phyloP scores from a whole-genome alignment of 495 filamentous ascomycete species.

The Penicillium diatomitis region DNA sequence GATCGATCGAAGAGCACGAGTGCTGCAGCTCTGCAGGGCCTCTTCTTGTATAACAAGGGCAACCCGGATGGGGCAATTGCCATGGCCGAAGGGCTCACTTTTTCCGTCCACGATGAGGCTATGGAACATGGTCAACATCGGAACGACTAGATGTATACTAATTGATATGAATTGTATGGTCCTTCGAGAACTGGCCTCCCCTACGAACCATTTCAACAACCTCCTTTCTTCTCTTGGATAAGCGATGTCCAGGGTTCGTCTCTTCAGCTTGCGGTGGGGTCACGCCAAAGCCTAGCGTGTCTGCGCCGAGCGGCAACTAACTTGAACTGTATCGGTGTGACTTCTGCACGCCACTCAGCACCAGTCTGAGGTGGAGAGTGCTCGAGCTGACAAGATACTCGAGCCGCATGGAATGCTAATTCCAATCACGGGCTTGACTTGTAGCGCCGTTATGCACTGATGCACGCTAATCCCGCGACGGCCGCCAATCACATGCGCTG shows the following conservation, averaged over 20 bases:
- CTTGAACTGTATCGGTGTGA: constrained; percentile 10
- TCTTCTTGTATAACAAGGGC: constrained; percentile 91
- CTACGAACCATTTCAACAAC: constrained; percentile 8
- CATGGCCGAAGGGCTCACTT: constrained; percentile 58
- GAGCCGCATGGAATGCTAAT: too few species aligned
- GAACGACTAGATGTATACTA: constrained; percentile 17
- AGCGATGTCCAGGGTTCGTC: neutral
- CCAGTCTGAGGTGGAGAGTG: constrained; percentile 6
- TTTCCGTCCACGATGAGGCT: constrained; percentile 26
- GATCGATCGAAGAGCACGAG: constrained; percentile 49
- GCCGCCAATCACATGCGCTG: constrained; percentile 15
- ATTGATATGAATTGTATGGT: constrained; percentile 22
- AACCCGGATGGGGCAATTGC: constrained; percentile 78
- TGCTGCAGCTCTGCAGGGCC: constrained; percentile 81
- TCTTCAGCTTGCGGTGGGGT: neutral
- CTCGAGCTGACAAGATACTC: neutral
- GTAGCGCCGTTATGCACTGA: constrained; percentile 16
- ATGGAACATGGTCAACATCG: constrained; percentile 8
- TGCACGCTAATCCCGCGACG: constrained; percentile 8
- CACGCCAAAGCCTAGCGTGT: constrained; percentile 1
- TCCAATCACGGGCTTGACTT: constrained; percentile 9
- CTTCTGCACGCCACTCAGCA: constrained; percentile 2
- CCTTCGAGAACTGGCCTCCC: neutral
- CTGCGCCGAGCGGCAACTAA: constrained; percentile 5
- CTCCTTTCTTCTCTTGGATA: neutral